Evolutionary conservation across 2,329 filamentous ascomycete genomes (phyloP).

Genomic region (Ascochyta viciae-villosae): DNA sequence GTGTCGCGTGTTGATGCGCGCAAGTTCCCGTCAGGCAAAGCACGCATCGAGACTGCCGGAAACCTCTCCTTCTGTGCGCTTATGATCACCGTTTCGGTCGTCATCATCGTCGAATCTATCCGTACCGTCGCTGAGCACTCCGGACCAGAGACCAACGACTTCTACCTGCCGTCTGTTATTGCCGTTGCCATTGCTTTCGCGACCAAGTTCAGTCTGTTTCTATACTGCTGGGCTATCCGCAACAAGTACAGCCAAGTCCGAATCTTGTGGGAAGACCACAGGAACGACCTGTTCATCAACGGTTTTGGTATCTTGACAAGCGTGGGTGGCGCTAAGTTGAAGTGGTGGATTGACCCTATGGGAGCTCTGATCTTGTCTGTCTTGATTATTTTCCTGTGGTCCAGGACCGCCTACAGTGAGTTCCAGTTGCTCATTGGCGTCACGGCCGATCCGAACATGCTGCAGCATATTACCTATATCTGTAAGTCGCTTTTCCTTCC

Average conservation of each 20-base stretch:
- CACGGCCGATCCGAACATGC: constrained; percentile 80
- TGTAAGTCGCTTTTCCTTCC: constrained; percentile 58
- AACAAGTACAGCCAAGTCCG: constrained; percentile 91
- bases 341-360: constrained; percentile 94
- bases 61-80: constrained; percentile 97
- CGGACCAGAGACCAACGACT: constrained; percentile 62
- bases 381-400: constrained; percentile 81
- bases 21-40: constrained; percentile 90
- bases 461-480: constrained; percentile 95
- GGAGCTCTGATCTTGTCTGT: constrained; percentile 85
- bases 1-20: constrained; percentile 85
- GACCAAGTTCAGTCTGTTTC: constrained; percentile 83
- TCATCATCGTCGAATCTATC: constrained; percentile 88
- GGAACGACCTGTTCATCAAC: constrained; percentile 97
- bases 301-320: constrained; percentile 90
- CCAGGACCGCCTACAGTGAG: constrained; percentile 83
- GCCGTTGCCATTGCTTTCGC: constrained; percentile 83
- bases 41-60: constrained; percentile 90
- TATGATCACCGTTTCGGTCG: constrained; percentile 90
- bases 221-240: constrained; percentile 91
- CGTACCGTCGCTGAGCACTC: constrained; percentile 66
- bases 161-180: constrained; percentile 83
- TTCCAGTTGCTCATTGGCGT: constrained; percentile 92
- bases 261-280: constrained; percentile 95
- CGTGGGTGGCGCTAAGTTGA: constrained; percentile 85